phyloP scores from a whole-genome alignment of 2,329 filamentous ascomycete genomes.

The Aspergillus novofumigatus region DNA sequence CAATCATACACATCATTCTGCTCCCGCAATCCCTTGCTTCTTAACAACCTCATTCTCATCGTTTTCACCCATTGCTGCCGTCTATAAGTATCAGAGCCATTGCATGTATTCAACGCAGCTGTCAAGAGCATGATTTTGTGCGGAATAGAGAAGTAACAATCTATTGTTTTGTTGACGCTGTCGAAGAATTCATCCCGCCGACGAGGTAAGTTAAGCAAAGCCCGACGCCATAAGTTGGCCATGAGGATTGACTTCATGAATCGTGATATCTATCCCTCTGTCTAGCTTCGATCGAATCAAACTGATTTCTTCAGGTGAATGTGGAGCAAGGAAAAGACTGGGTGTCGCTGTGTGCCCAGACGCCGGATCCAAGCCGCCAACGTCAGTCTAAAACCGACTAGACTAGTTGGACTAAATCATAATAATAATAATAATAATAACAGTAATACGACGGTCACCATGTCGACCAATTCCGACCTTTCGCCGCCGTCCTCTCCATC shows the following conservation, averaged over 20 bases:
- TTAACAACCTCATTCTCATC: not conserved
- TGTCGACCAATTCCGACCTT: slow-evolving; percentile 25
- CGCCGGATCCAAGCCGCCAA: not conserved
- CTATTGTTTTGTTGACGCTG: not conserved
- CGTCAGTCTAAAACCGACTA: not conserved
- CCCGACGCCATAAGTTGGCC: not conserved
- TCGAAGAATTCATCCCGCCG: not conserved
- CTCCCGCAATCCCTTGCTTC: not conserved
- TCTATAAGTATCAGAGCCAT: not conserved
- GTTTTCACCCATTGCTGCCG: not conserved
- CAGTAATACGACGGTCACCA: slow-evolving; percentile 21
- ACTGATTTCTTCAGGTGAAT: slow-evolving; percentile 3
- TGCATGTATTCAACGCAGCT: not conserved
- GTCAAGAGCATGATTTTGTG: not conserved
- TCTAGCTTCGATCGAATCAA: not conserved
- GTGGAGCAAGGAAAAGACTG: slow-evolving; percentile 26
- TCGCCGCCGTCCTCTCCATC: slow-evolving; percentile 9
- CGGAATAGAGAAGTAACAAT: not conserved
- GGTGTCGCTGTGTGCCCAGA: slow-evolving; percentile 9
- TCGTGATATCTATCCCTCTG: not conserved
- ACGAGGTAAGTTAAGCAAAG: not conserved
- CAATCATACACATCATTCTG: not conserved
- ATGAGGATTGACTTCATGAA: not conserved
- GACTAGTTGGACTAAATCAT: not conserved
- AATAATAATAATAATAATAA: not conserved